Conservation (phyloP, 2,329 filamentous ascomycete genomes). For the Penicillium sp. region DNA sequence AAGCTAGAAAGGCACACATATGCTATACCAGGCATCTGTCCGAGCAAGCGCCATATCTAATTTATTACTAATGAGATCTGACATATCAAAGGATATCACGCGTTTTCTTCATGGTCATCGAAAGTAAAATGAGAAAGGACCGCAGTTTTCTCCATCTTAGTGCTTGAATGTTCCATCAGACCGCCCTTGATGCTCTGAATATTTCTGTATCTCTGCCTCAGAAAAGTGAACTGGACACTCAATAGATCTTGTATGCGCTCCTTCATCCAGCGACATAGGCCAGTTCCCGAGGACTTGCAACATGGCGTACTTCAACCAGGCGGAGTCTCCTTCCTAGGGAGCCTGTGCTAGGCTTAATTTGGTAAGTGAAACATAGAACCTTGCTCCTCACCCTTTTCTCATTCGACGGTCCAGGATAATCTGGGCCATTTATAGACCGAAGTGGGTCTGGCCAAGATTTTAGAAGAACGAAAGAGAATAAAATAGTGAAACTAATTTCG, state of each 20-base stretch:
- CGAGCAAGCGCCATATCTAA: too few relatives aligned
- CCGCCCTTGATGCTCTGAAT: slow-evolving; percentile 19
- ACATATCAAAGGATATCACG: not conserved
- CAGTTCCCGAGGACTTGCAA: too few relatives aligned
- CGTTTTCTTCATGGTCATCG: slow-evolving; percentile 22
- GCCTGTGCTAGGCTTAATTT: too few relatives aligned
- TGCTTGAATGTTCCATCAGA: slow-evolving; percentile 24
- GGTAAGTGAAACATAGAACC: not conserved
- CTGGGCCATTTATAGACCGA: not conserved
- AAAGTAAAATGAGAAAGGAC: slow-evolving; percentile 22
- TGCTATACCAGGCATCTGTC: too few relatives aligned
- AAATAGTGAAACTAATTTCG: not conserved
- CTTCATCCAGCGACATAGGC: too few relatives aligned
- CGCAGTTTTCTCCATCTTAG: slow-evolving; percentile 20
- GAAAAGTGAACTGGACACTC: too few relatives aligned
- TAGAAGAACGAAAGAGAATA: not conserved
- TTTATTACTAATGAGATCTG: too few relatives aligned
- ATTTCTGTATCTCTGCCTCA: too few relatives aligned
- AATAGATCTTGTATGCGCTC: too few relatives aligned
- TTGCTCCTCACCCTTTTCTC: not conserved
- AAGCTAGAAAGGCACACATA: too few relatives aligned
- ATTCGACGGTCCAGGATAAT: not conserved
- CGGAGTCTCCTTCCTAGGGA: too few relatives aligned
- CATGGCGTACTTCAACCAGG: too few relatives aligned
- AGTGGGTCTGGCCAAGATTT: not conserved